A percentile compares a stretch with the other conserved stretches of the same genome.
phyloP scores from a whole-genome alignment of 257 asterid genomes.

The Ophiorrhiza pumila region DNA sequence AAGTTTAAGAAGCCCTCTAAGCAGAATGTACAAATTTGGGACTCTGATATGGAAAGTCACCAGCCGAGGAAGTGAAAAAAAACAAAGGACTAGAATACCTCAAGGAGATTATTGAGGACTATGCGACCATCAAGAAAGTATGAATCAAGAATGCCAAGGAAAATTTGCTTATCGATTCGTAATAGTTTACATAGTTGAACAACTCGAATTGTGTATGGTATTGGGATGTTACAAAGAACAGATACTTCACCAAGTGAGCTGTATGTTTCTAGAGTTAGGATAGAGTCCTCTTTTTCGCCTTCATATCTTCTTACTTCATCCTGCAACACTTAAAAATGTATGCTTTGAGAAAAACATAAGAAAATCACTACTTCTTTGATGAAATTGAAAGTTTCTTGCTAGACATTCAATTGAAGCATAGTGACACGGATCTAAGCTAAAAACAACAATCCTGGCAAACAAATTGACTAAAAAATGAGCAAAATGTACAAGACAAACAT shows the following conservation, averaged over 20 bases:
- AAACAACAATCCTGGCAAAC: no score
- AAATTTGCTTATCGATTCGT: constrained; percentile 51
- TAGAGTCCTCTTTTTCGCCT: constrained; percentile 33
- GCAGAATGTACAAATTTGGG: not conserved
- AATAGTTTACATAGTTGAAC: constrained; percentile 50
- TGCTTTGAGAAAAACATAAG: not conserved
- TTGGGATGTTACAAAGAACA: constrained; percentile 53
- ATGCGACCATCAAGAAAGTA: constrained; percentile 53
- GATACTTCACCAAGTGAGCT: constrained; percentile 52
- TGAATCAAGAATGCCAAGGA: constrained; percentile 33
- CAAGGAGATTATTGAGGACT: constrained; percentile 50
- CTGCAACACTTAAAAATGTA: constrained; percentile 27
- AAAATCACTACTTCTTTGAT: not conserved
- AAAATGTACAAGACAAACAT: no score
- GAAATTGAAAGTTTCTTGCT: not conserved
- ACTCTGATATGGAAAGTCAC: not conserved
- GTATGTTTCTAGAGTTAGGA: constrained; percentile 28
- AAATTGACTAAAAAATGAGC: no score
- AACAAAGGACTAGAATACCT: constrained; percentile 27
- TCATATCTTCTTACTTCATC: constrained; percentile 42
- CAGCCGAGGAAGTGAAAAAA: not conserved
- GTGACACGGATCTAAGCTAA: no score
- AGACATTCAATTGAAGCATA: no score
- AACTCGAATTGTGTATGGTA: constrained; percentile 43
- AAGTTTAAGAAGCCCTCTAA: not conserved